Percentiles rank a stretch among this genome's conserved stretches.
These are phyloP conservation scores for Hordeum pubiflorum DNA, from an alignment of 202 grass and related monocot genomes.

Conservation along the genomic window DNA sequence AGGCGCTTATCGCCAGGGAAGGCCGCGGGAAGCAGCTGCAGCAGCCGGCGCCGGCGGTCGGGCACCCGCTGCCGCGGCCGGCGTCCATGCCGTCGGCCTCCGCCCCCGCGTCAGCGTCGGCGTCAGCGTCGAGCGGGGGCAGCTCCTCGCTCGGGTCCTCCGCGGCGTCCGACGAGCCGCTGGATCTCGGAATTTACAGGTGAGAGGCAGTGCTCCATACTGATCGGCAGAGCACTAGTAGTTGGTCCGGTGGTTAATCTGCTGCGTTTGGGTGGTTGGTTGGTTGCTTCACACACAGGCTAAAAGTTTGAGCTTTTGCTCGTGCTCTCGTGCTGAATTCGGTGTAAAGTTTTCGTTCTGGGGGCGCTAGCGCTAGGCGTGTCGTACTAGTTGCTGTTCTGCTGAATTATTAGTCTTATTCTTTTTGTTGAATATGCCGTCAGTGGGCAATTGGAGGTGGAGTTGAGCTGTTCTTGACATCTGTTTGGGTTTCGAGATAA, in stretches of 20 bases:
- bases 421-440: neutral
- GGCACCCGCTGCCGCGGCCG: constrained; percentile 64
- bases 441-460: neutral
- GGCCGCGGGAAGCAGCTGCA: constrained; percentile 19
- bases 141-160: constrained; percentile 49
- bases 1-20: constrained; percentile 19
- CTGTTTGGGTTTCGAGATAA: neutral
- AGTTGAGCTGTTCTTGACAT: neutral
- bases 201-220: neutral
- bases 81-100: constrained; percentile 31
- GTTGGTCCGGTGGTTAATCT: neutral
- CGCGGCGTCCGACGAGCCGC: constrained; percentile 56
- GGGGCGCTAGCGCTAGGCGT: neutral
- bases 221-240: neutral
- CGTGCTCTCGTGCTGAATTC: constrained; percentile 19
- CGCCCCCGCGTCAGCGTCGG: constrained; percentile 13
- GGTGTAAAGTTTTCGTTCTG: neutral
- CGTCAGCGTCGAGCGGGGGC: constrained; percentile 46
- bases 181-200: constrained; percentile 60
- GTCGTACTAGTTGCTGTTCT: neutral
- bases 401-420: neutral
- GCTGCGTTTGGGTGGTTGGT: neutral
- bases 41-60: neutral
- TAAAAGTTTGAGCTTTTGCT: constrained; percentile 28
- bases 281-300: constrained; percentile 4